These are phyloP conservation scores for Leccinum truebloodii DNA, from an alignment of 768 basidiomycete species.

Conservation along the genomic window DNA sequence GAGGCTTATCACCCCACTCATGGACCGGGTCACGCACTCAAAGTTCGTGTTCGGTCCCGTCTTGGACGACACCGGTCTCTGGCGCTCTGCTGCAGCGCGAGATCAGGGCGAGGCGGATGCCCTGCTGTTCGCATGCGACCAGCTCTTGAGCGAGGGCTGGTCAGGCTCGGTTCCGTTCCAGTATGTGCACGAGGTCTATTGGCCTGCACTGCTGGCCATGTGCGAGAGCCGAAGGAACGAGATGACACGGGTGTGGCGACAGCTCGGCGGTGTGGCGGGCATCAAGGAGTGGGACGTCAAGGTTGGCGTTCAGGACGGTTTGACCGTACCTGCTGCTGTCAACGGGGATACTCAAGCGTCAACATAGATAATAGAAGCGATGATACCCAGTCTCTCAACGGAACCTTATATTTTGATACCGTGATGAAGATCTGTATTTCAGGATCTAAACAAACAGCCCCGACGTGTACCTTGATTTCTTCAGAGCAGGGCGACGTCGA, in stretches of 20 bases:
- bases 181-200: constrained; percentile 76
- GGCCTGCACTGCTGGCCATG: constrained; percentile 60
- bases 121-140: constrained; percentile 61
- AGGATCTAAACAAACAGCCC: neutral
- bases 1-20: constrained; percentile 75
- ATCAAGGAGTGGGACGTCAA: constrained; percentile 83
- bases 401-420: neutral
- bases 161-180: constrained; percentile 65
- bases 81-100: constrained; percentile 27
- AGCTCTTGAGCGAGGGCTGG: constrained; percentile 73
- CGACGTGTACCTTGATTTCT: neutral
- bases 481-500: too few species aligned
- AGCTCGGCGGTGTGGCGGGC: constrained; percentile 68
- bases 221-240: constrained; percentile 49
- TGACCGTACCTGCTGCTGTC: neutral
- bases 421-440: too few species aligned
- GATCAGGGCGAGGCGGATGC: constrained; percentile 21
- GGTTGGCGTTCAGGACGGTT: constrained; percentile 24
- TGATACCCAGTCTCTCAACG: neutral
- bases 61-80: constrained; percentile 24
- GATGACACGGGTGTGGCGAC: constrained; percentile 65
- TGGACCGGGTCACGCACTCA: constrained; percentile 77
- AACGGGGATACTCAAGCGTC: constrained; percentile 7
- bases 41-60: constrained; percentile 77
- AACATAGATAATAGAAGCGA: constrained; percentile 6